Base-by-base conservation (phyloP, 2,329 filamentous ascomycete genomes). In the Pseudopithomyces maydicus region DNA sequence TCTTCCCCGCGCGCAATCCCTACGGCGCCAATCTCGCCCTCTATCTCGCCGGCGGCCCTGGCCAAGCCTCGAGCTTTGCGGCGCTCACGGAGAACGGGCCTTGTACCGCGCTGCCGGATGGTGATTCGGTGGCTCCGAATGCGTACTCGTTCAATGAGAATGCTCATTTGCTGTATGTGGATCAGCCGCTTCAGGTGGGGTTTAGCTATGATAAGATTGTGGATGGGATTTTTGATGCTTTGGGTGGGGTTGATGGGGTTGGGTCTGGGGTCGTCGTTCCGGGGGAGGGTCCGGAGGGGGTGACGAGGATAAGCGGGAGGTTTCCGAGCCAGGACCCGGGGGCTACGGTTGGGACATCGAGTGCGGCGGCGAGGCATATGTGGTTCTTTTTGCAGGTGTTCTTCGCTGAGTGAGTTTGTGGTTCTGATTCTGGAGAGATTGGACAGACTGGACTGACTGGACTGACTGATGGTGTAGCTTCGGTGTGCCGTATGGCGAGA, bases 21-120 rank as follows among this genome's bases (percentile, higher is more conserved):
- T 59, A 62, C 2, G 58, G 56, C 7, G 65, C 66, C 11, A 62
- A 60, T 7, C 57, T 62, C 7, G 45, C 58, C 3, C 57, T 69
- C 44, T 69, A 61, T 20, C 52, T 59, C 6, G 46, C 39, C 10
- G 56, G 56, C 11, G 52, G 56, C 5, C 56, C 56, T 4, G 56
- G 56, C 12, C 44, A 57, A 35, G 51, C 55, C 29, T 62, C 62
- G 1, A 54, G 59, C 32, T 56, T 45, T 8, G 59, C 64, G 10
- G 55, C 66, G 2, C 57, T 45, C 6, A 38, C 42, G 0, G 56
- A 56, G 17, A 53, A 48, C 19, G 56, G 52, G 15, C 41, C n/a
- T 56, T 50, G 47, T 35, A 45, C 38, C 32, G 43, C 44, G 14
- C 35, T 35, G 14, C 17, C 15, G 20, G 38, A 56, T 33, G 35